These are phyloP conservation scores for Pyrenula aspistea DNA, from an alignment of 495 filamentous ascomycete genomes.

Conservation along the genomic window DNA sequence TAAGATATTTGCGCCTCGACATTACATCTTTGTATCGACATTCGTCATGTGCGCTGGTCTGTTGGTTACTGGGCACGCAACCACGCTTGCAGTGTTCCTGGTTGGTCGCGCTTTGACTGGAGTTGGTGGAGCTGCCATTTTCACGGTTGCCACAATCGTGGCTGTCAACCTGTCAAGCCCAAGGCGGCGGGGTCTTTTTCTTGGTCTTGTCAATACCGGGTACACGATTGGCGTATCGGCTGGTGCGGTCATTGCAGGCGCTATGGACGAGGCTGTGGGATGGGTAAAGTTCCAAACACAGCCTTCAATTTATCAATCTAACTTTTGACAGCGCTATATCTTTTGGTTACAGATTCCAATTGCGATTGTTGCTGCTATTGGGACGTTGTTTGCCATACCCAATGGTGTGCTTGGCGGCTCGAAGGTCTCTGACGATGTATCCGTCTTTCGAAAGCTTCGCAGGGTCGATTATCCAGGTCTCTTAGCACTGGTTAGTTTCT, in stretches of 20 bases:
- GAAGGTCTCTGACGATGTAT: conserved; percentile 4
- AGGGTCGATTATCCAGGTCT: conserved; percentile 60
- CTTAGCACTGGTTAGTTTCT: conserved; percentile 41
- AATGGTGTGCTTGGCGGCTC: conserved; percentile 18
- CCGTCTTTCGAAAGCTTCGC: conserved; percentile 36
- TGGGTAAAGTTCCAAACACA: too few relatives aligned
- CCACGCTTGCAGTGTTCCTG: conserved; percentile 46
- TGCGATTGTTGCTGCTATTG: conserved; percentile 39
- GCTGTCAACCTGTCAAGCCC: conserved; percentile 54
- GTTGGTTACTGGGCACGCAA: conserved; percentile 47
- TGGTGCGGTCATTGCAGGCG: conserved; percentile 59
- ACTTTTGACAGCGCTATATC: conserved; percentile 41
- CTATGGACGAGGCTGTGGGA: conserved; percentile 45
- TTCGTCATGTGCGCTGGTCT: conserved; percentile 47
- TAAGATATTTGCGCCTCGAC: conserved; percentile 53
- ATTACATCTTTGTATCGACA: conserved; percentile 44
- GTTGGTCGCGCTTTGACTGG: conserved; percentile 53
- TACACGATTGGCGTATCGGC: conserved; percentile 59
- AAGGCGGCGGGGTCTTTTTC: conserved; percentile 51
- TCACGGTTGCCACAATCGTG: conserved; percentile 55
- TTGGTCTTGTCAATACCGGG: conserved; percentile 53
- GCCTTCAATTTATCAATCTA: not conserved
- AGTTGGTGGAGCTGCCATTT: conserved; percentile 51
- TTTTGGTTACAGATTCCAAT: conserved; percentile 57
- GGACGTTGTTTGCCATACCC: conserved; percentile 49